Evolutionary conservation across 805 yeast genomes (phyloP).

Genomic region (Kuraishia capsulata): DNA sequence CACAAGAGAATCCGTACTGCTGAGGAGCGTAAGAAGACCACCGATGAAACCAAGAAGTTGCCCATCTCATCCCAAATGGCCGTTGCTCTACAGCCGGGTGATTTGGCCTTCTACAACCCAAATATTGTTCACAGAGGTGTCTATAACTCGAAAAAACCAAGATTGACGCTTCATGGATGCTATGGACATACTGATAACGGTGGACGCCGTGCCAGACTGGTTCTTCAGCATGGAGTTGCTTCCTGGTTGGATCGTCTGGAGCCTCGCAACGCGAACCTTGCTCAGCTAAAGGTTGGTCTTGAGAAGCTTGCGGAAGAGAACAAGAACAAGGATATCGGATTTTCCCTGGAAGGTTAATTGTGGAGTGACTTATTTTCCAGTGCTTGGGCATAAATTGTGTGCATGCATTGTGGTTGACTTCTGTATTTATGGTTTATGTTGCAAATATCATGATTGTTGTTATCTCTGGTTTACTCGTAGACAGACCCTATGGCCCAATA

Average conservation of each 20-base stretch:
- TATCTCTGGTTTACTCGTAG: neutral
- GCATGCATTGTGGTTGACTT: neutral
- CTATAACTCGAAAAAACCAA: slow-evolving; percentile 25
- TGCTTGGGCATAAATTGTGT: neutral
- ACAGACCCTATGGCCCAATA: too few species aligned
- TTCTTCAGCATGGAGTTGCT: slow-evolving; percentile 44
- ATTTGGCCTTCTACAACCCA: slow-evolving; percentile 38
- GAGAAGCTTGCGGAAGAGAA: slow-evolving; percentile 32
- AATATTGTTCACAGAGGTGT: slow-evolving; percentile 40
- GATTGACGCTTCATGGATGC: slow-evolving; percentile 41
- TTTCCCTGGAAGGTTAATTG: slow-evolving; percentile 11
- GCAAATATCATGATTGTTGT: too few species aligned
- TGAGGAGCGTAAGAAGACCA: slow-evolving; percentile 32
- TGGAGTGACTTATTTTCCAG: too few species aligned
- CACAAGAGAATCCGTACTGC: slow-evolving; percentile 35
- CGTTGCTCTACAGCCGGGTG: slow-evolving; percentile 39
- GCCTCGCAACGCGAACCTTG: slow-evolving; percentile 10
- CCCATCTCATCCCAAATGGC: slow-evolving; percentile 27
- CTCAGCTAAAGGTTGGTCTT: slow-evolving; percentile 25
- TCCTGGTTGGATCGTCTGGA: slow-evolving; percentile 31
- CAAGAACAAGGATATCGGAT: slow-evolving; percentile 8
- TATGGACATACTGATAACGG: slow-evolving; percentile 36
- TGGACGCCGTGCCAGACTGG: slow-evolving; percentile 34
- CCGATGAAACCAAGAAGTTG: slow-evolving; percentile 21
- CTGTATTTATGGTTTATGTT: too few species aligned